Base-by-base conservation (phyloP, 2,329 filamentous ascomycete genomes). In the Thielaviopsis musarum region DNA sequence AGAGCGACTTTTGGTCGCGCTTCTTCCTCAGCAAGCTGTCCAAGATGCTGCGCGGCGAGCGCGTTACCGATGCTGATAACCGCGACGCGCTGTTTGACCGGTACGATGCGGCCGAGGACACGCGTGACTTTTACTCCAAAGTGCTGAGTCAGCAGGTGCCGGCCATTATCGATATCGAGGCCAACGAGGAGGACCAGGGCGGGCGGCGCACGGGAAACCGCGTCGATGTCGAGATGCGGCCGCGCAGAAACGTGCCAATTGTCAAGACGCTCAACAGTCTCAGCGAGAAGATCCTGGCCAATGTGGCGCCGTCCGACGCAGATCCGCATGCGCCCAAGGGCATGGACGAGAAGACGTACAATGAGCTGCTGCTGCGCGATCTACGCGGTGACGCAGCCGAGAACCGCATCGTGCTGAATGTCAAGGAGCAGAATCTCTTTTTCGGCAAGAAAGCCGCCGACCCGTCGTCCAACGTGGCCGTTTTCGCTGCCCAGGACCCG, bases 171-270 rank as follows among this genome's bases (percentile, higher is more conserved):
- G 87, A 98, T 69, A 72, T 98, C 26, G 88, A 91, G 68, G 93
- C 86, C 30, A 98, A 98, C 67, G 93, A 97, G 71, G 88, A 93
- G 69, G 91, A 98, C 66, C 84, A 95, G 70, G 94, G 90, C 65
- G 88, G 91, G 58, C 81, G 85, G 66, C 84, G 79, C 66, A 73
- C 78, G 62, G 93, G 93, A 56, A 97, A 98, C 69, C 79, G 85
- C 57, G 89, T 91, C 59, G 90, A 97, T 68, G 74, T 87, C 41
- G 93, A 94, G 64, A 96, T 97, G 89, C 81, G 88, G 38, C 89
- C 90, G 1, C 78, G 83, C 12, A 74, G 80, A 53, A 91, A 93
- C 67, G 84, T 93, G 1, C 91, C 90, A 12, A 94, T 97, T 63
- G 85, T 97, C 64, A 83, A 86, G 63, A 90, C 88, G 0, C 75